Conservation (phyloP, 495 filamentous ascomycete genomes). For the Cudoniella acicularis region DNA sequence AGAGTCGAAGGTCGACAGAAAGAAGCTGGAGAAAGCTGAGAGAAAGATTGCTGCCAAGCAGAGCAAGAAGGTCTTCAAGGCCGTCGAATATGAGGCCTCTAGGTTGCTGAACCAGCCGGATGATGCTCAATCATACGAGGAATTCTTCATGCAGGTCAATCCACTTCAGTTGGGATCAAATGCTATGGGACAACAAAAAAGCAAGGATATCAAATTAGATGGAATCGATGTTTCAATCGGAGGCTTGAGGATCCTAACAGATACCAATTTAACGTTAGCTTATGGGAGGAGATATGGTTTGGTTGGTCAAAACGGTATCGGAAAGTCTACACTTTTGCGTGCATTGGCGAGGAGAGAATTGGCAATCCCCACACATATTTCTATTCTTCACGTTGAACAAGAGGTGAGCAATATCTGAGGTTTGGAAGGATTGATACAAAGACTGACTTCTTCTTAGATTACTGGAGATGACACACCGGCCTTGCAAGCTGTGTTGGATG, state of each 20-base stretch:
- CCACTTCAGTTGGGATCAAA: slow-evolving; percentile 80
- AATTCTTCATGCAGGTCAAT: slow-evolving; percentile 99
- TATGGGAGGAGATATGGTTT: slow-evolving; percentile 95
- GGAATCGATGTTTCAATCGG: slow-evolving; percentile 91
- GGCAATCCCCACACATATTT: slow-evolving; percentile 92
- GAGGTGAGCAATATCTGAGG: slow-evolving; percentile 55
- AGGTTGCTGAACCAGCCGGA: slow-evolving; percentile 78
- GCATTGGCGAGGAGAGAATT: slow-evolving; percentile 92
- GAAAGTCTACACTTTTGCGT: slow-evolving; percentile 91
- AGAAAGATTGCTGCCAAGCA: slow-evolving; percentile 97
- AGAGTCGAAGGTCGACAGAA: slow-evolving; percentile 94
- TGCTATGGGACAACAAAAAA: slow-evolving; percentile 66
- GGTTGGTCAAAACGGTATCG: slow-evolving; percentile 98
- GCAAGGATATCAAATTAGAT: slow-evolving; percentile 98
- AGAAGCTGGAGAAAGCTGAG: slow-evolving; percentile 99
- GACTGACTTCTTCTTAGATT: slow-evolving; percentile 51
- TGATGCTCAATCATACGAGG: slow-evolving; percentile 91
- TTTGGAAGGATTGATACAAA: neutral
- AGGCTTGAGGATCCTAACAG: slow-evolving; percentile 81
- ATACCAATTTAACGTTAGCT: slow-evolving; percentile 84
- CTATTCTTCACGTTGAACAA: slow-evolving; percentile 98
- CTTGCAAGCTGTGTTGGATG: slow-evolving; percentile 92
- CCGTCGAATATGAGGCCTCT: slow-evolving; percentile 95
- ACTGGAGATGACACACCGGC: slow-evolving; percentile 94
- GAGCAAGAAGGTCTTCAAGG: slow-evolving; percentile 97